These are phyloP conservation scores for Ogataea glucozyma DNA, from an alignment of 805 yeast genomes.

Conservation along the genomic window DNA sequence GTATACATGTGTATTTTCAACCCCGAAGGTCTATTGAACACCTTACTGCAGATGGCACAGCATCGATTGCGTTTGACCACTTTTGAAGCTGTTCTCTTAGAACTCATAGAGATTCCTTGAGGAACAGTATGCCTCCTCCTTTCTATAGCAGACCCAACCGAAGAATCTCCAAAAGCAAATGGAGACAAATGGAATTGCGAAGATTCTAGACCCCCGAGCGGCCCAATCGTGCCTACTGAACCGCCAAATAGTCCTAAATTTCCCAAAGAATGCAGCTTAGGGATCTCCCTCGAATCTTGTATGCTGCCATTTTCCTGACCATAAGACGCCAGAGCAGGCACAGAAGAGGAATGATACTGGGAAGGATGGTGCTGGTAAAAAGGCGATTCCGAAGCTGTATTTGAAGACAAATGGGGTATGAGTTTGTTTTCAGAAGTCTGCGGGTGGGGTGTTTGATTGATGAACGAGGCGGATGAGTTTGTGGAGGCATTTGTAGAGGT, in stretches of 20 bases:
- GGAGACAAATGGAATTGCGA: constrained; percentile 1
- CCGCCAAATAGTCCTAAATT: too few species aligned
- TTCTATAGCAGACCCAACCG: constrained; percentile 4
- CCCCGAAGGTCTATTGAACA: constrained; percentile 81
- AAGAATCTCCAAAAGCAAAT: constrained; percentile 2
- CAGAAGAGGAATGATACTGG: constrained; percentile 4
- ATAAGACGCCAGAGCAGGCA: background rate
- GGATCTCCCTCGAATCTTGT: constrained; percentile 9
- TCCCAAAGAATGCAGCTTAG: constrained; percentile 17
- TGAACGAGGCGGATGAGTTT: too few species aligned
- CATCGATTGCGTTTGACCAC: constrained; percentile 21
- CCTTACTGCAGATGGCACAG: constrained; percentile 64
- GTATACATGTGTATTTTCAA: constrained; percentile 76
- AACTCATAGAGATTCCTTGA: constrained; percentile 2
- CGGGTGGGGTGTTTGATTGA: too few species aligned
- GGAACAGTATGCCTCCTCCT: constrained; percentile 20
- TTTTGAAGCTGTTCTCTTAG: constrained; percentile 6
- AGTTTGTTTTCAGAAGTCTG: constrained; percentile 7
- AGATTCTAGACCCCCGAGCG: constrained; percentile 7
- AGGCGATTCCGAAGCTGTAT: constrained; percentile 8
- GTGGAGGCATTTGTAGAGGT: constrained; percentile 5
- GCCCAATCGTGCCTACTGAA: too few species aligned
- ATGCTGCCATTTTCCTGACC: background rate
- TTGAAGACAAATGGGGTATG: constrained; percentile 3
- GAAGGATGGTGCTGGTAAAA: constrained; percentile 11